phyloP scores from a whole-genome alignment of 2,329 filamentous ascomycete species.

The Colletotrichum neosansevieriae region DNA sequence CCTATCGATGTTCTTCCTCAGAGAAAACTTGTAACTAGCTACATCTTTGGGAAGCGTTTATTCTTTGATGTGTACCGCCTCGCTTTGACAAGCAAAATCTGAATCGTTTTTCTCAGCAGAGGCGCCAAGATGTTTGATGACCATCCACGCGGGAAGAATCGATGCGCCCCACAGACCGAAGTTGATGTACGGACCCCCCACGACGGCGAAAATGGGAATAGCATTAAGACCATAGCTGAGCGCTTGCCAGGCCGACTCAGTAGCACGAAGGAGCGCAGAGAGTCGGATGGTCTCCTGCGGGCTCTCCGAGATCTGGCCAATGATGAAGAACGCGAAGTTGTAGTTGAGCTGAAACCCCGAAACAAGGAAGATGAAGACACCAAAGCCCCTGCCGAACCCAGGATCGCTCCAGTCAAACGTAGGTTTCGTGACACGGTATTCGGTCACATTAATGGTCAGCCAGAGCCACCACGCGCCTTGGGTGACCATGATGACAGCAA shows the following conservation, averaged over 20 bases:
- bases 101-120: neutral
- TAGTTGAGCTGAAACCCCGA: conserved; percentile 80
- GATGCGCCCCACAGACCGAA: conserved; percentile 74
- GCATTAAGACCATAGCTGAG: conserved; percentile 75
- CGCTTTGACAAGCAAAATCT: conserved; percentile 3
- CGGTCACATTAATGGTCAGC: conserved; percentile 72
- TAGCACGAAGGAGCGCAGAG: conserved; percentile 72
- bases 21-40: no score
- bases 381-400: conserved; percentile 60
- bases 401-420: conserved; percentile 60
- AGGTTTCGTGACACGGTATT: conserved; percentile 66
- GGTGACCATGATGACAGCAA: conserved; percentile 61
- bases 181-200: conserved; percentile 75
- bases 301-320: conserved; percentile 69
- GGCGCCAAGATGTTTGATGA: conserved; percentile 46
- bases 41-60: neutral
- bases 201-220: conserved; percentile 68
- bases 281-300: conserved; percentile 73
- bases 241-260: conserved; percentile 77
- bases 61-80: neutral
- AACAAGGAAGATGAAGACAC: conserved; percentile 69
- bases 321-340: conserved; percentile 76
- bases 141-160: conserved; percentile 72
- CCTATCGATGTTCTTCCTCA: no score
- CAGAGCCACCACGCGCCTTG: conserved; percentile 79